Percentiles rank a stretch among this genome's conserved stretches.
Conservation (phyloP, 148 eudicot genomes). For the Vaccinium macrocarpon region DNA sequence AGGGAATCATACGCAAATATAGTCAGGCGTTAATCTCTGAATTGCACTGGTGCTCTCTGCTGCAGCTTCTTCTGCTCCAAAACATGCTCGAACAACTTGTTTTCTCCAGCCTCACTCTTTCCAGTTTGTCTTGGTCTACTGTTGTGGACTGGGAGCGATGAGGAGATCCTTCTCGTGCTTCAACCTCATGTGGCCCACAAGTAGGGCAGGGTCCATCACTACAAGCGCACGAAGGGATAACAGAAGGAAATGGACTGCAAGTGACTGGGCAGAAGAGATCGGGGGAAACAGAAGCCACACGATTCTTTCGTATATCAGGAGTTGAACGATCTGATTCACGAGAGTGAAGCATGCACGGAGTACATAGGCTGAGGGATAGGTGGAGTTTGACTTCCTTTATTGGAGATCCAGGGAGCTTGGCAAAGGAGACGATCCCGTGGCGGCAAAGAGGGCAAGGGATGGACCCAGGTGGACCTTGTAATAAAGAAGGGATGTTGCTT, state of each 20-base stretch:
- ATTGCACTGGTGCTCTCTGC: constrained; percentile 88
- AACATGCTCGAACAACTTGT: constrained; percentile 88
- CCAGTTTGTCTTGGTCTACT: constrained; percentile 54
- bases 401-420: constrained; percentile 62
- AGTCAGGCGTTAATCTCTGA: constrained; percentile 76
- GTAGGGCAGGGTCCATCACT: constrained; percentile 80
- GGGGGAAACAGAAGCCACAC: constrained; percentile 71
- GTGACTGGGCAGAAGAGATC: constrained; percentile 86
- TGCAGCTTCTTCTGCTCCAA: constrained; percentile 89
- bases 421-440: constrained; percentile 64
- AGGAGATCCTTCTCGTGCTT: constrained; percentile 61
- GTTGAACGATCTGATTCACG: constrained; percentile 53
- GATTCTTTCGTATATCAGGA: constrained; percentile 57
- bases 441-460: constrained; percentile 94
- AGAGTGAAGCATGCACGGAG: constrained; percentile 87
- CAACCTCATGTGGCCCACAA: constrained; percentile 56
- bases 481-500: constrained; percentile 59
- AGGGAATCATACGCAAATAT: neutral
- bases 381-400: constrained; percentile 62
- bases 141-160: constrained; percentile 39
- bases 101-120: constrained; percentile 61
- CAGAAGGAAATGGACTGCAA: constrained; percentile 89
- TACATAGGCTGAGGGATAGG: constrained; percentile 71
- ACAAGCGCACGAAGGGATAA: constrained; percentile 77
- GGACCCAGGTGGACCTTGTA: constrained; percentile 77